Evolutionary conservation across 75 land plant genomes (phyloP).

Genomic region (Cryptomeria japonica): DNA sequence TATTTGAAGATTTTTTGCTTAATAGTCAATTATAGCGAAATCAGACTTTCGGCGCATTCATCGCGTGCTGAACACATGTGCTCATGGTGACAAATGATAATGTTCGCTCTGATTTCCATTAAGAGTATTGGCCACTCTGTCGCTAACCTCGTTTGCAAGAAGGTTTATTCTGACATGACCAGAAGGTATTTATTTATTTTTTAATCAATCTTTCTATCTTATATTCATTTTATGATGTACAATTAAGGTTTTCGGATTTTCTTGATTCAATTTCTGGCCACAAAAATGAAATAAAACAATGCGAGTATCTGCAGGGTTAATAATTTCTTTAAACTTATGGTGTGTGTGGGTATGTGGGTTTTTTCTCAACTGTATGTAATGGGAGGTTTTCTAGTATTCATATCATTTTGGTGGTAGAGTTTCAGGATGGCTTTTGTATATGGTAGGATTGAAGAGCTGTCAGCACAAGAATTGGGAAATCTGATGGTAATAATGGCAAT

Average conservation of each 20-base stretch:
- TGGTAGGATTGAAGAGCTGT: slow-evolving; percentile 42
- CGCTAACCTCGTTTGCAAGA: slow-evolving; percentile 49
- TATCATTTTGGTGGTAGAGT: no score
- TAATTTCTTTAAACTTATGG: no score
- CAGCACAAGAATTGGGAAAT: slow-evolving; percentile 24
- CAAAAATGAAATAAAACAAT: no score
- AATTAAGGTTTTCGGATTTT: no score
- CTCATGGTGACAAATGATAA: slow-evolving; percentile 38
- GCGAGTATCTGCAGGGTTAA: no score
- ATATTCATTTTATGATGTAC: no score
- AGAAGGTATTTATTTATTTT: slow-evolving; percentile 6
- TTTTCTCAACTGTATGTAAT: no score
- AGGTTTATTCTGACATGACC: slow-evolving; percentile 39
- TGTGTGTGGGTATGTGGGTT: no score
- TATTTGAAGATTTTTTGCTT: not conserved
- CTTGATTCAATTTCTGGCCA: no score
- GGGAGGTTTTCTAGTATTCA: no score
- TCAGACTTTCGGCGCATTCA: slow-evolving; percentile 17
- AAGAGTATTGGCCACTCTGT: slow-evolving; percentile 41
- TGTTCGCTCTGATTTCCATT: slow-evolving; percentile 36
- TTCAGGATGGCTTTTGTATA: no score
- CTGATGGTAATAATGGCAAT: slow-evolving; percentile 37
- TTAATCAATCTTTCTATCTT: no score
- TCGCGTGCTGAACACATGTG: slow-evolving; percentile 25
- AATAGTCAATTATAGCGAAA: slow-evolving; percentile 4